Base-by-base conservation (phyloP, 2,329 filamentous ascomycete species). In the Chlorencoelia australis region DNA sequence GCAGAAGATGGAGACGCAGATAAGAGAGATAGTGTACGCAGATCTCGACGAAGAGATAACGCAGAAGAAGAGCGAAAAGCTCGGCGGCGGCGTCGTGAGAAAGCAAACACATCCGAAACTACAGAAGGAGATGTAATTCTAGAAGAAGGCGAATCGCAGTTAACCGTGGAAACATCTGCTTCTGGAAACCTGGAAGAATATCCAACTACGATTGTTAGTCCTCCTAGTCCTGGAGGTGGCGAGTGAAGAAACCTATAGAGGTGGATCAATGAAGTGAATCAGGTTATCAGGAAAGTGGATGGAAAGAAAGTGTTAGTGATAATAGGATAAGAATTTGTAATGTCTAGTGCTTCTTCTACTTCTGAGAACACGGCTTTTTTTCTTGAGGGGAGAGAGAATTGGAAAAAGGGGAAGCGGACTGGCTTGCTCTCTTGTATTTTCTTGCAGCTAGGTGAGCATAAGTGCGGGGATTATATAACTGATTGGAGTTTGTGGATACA, bases 11-110 rank as follows among this genome's bases (percentile, higher is more conserved):
- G 60, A 44, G 44, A 33, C 9, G 8, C 58, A 14, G 64, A 74
- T 56, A 64, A 69, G 60, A 60, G 75, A 40, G 70, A 79, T 49
- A 74, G 65, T 41, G 66, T 85, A 39, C 65, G 86, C 37, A 70
- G 76, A 39, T 62, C 78, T 43, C 28, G 58, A 33, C 21, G 56
- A 60, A 65, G 44, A 58, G 69, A 88, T 55, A 85, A 75, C 43
- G 83, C 84, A 2, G 84, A 91, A 49, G 82, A 85, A 45, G 85
- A 93, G 60, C 67, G 85, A 36, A 71, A 75, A 39, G 66, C 73
- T 45, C 64, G 84, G 27, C 65, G 85, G 49, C 63, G 82, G 44
- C 66, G 84, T 48, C 66, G 82, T 45, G 73, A 81, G 41, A 79
- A 74, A 52, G 67, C 69, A 7, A 65, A 55, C 29, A 43, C 41